phyloP scores from a whole-genome alignment of 371 early-diverging fungal species.

The Umbelopsis sp. region DNA sequence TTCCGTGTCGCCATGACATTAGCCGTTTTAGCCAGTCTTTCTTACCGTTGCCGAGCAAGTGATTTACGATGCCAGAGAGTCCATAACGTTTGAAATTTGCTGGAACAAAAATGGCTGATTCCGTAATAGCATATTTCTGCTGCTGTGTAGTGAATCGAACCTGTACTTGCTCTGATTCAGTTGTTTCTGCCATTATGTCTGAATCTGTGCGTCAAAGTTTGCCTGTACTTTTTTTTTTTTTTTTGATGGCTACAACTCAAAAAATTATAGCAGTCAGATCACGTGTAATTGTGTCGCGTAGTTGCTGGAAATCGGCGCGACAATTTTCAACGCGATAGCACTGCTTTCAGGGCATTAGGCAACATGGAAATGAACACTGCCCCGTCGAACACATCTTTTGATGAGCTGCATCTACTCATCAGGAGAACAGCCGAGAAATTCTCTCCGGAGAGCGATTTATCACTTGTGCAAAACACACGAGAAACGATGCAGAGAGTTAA shows the following conservation, averaged over 20 bases:
- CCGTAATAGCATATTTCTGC: slow-evolving; percentile 73
- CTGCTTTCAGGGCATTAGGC: not conserved
- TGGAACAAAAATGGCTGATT: slow-evolving; percentile 86
- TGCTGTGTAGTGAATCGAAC: slow-evolving; percentile 84
- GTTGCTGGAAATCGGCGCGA: not conserved
- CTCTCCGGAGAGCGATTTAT: slow-evolving; percentile 8
- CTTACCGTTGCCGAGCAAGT: slow-evolving; percentile 66
- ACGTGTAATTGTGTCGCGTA: not conserved
- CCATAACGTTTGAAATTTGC: slow-evolving; percentile 82
- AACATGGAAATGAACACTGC: slow-evolving; percentile 1
- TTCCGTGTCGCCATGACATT: not conserved
- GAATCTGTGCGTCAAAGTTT: not conserved
- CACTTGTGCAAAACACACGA: slow-evolving; percentile 7
- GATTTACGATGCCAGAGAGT: slow-evolving; percentile 92
- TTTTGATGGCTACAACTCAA: not conserved
- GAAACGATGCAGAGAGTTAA: slow-evolving; percentile 3
- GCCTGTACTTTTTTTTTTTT: not conserved
- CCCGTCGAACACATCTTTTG: not conserved
- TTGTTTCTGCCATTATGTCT: slow-evolving; percentile 25
- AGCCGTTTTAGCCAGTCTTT: not conserved
- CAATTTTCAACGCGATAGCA: not conserved
- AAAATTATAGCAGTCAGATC: not conserved
- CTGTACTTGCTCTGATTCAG: slow-evolving; percentile 74
- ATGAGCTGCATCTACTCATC: slow-evolving; percentile 3
- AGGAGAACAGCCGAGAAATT: slow-evolving; percentile 9